phyloP scores from a whole-genome alignment of 176 grass and related monocot species.

The Avena sativa region DNA sequence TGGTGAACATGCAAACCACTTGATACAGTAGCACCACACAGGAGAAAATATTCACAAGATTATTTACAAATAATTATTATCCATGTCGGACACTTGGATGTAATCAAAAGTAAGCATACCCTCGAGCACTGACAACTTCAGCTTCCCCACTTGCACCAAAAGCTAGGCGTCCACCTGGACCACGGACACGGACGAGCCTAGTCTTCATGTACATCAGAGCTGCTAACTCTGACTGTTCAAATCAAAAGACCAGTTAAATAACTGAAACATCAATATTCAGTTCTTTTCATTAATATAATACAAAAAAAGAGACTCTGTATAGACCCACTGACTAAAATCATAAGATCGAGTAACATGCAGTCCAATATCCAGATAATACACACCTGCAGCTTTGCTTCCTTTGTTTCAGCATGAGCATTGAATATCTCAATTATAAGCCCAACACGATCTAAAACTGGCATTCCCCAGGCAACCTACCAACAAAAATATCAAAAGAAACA shows the following conservation, averaged over 20 bases:
- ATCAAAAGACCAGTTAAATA: conserved; percentile 34
- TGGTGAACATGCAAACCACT: background rate
- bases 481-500: conserved; percentile 36
- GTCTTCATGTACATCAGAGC: conserved; percentile 95
- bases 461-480: conserved; percentile 71
- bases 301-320: conserved; percentile 7
- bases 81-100: background rate
- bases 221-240: conserved; percentile 86
- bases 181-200: conserved; percentile 88
- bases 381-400: conserved; percentile 97
- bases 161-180: conserved; percentile 80
- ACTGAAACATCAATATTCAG: conserved; percentile 24
- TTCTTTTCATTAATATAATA: conserved; percentile 32
- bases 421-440: conserved; percentile 99
- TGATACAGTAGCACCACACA: background rate
- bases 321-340: conserved; percentile 3
- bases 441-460: conserved; percentile 89
- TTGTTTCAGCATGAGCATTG: conserved; percentile 96
- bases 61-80: conserved; percentile 10
- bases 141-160: conserved; percentile 91
- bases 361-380: conserved; percentile 28
- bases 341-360: conserved; percentile 19
- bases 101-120: conserved; percentile 55
- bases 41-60: conserved; percentile 9
- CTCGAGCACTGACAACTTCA: conserved; percentile 98